These are phyloP conservation scores for Eremochloa ophiuroides DNA, from an alignment of 176 grass and related monocot genomes.

Conservation along the genomic window DNA sequence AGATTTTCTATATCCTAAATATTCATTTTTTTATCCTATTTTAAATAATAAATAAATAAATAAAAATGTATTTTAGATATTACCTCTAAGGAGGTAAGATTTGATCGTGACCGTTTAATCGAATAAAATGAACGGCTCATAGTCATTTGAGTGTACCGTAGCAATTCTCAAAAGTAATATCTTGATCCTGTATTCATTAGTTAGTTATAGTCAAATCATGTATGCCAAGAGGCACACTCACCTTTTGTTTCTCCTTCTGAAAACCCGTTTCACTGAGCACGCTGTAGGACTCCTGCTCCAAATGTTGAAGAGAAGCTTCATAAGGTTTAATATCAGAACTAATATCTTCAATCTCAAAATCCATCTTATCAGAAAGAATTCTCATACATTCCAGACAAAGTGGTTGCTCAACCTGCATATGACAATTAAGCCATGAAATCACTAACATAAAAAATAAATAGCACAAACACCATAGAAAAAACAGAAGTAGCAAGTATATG, in stretches of 20 bases:
- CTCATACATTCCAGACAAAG: slow-evolving; percentile 93
- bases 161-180: too few species aligned
- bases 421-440: background rate
- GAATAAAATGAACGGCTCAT: too few species aligned
- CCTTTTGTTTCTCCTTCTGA: slow-evolving; percentile 83
- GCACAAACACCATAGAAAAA: slow-evolving; percentile 35
- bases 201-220: slow-evolving; percentile 3
- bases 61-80: too few species aligned
- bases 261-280: slow-evolving; percentile 81
- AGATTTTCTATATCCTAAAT: too few species aligned
- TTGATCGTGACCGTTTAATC: too few species aligned
- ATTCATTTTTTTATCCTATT: too few species aligned
- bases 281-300: slow-evolving; percentile 57
- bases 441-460: slow-evolving; percentile 11
- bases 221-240: slow-evolving; percentile 4
- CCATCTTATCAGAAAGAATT: slow-evolving; percentile 89
- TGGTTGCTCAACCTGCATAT: slow-evolving; percentile 78
- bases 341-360: slow-evolving; percentile 85
- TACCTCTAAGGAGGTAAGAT: too few species aligned
- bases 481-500: background rate
- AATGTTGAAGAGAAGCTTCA: slow-evolving; percentile 65
- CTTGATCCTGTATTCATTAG: background rate
- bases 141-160: too few species aligned
- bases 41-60: too few species aligned
- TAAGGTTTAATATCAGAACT: slow-evolving; percentile 84